phyloP scores from a whole-genome alignment of 2,329 filamentous ascomycete species.

The Xylaria sp. region DNA sequence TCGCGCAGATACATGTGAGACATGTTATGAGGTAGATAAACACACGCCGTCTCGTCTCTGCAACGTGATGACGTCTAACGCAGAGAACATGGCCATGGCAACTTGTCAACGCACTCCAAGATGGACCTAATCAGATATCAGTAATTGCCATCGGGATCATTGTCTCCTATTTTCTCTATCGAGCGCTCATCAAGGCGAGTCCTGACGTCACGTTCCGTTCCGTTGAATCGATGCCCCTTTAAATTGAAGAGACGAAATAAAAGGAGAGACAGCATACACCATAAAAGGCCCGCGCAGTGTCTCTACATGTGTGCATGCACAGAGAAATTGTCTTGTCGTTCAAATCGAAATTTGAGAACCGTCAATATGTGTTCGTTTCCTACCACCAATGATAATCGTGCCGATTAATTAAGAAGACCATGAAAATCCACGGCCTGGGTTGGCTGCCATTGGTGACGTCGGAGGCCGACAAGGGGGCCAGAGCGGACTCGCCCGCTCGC shows the following conservation, averaged over 20 bases:
- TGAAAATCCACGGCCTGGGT: no score
- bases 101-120: not conserved
- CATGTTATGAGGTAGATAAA: not conserved
- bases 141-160: not conserved
- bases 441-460: not conserved
- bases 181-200: constrained; percentile 6
- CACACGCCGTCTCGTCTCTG: not conserved
- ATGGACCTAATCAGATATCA: not conserved
- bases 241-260: not conserved
- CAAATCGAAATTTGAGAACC: no score
- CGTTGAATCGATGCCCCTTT: not conserved
- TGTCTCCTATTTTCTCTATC: not conserved
- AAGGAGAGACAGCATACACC: not conserved
- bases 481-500: not conserved
- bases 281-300: not conserved
- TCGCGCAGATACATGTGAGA: not conserved
- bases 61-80: constrained; percentile 24
- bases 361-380: no score
- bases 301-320: no score
- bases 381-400: no score
- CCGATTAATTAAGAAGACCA: no score
- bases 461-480: not conserved
- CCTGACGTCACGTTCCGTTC: constrained; percentile 5
- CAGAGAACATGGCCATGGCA: not conserved
- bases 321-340: no score